phyloP scores from a whole-genome alignment of 1,139 yeast genomes.

The Hemisphaericaspora xylanilytica region DNA sequence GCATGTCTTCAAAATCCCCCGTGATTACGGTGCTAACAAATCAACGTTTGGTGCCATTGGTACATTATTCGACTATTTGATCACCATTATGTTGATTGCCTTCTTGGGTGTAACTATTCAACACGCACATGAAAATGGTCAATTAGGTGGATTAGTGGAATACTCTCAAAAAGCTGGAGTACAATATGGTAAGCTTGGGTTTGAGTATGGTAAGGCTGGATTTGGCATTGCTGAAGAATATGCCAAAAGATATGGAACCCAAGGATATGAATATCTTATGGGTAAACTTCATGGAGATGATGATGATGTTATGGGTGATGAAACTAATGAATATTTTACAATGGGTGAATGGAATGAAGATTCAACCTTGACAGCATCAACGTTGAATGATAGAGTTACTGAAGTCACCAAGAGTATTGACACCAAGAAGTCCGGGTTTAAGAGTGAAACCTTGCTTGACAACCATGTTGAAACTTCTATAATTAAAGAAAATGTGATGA shows the following conservation, averaged over 20 bases:
- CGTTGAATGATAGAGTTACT: constrained; percentile 17
- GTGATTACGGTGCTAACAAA: constrained; percentile 43
- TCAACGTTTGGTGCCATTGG: constrained; percentile 45
- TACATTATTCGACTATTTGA: constrained; percentile 36
- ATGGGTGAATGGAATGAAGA: constrained; percentile 25
- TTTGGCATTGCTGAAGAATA: constrained; percentile 29
- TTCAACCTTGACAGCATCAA: constrained; percentile 6
- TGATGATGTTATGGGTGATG: constrained; percentile 27
- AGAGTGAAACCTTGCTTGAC: constrained; percentile 20
- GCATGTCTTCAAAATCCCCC: constrained; percentile 60
- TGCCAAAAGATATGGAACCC: constrained; percentile 14
- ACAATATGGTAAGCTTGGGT: constrained; percentile 20
- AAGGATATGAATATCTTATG: constrained; percentile 35
- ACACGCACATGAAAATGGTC: constrained; percentile 36
- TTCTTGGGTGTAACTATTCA: constrained; percentile 48
- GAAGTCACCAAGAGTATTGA: constrained; percentile 22
- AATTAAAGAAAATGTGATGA: constrained; percentile 4
- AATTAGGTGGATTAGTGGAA: constrained; percentile 25
- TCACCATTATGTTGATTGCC: constrained; percentile 46
- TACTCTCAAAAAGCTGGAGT: constrained; percentile 20
- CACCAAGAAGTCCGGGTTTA: constrained; percentile 17
- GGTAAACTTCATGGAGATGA: constrained; percentile 40
- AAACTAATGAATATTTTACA: constrained; percentile 25
- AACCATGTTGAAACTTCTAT: constrained; percentile 15
- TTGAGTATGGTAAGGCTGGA: constrained; percentile 20